phyloP scores from a whole-genome alignment of 2,329 filamentous ascomycete species.

The Grosmannia huntii region DNA sequence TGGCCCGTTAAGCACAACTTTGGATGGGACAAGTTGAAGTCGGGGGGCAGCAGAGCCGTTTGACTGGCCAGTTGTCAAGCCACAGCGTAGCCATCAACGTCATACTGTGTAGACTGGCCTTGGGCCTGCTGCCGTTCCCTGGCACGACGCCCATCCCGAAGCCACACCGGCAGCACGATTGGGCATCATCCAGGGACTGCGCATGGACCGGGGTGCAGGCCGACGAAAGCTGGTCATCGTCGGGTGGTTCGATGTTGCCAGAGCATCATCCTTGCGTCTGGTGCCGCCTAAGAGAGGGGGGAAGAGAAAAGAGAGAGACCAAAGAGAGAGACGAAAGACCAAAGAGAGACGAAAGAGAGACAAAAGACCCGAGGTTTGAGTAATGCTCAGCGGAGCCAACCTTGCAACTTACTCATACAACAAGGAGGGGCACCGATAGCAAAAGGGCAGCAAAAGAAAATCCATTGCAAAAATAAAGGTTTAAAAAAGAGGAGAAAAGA shows the following conservation, averaged over 20 bases:
- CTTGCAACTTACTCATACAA: neutral
- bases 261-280: neutral
- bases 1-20: neutral
- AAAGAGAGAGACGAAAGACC: neutral
- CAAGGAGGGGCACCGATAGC: neutral
- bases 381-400: neutral
- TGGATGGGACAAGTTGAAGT: neutral
- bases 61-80: neutral
- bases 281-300: neutral
- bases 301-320: no score
- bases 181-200: neutral
- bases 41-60: neutral
- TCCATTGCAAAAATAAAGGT: neutral
- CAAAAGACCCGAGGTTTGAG: neutral
- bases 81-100: neutral
- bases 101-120: neutral
- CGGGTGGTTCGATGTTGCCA: neutral
- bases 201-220: neutral
- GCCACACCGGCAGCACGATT: neutral
- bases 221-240: neutral
- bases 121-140: neutral
- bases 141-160: neutral
- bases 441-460: neutral
- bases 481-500: neutral
- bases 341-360: neutral